Evolutionary conservation across 2,329 filamentous ascomycete species (phyloP), one percentile per base, ranked within the genome.

Genomic region (Cladosporium sp.): DNA sequence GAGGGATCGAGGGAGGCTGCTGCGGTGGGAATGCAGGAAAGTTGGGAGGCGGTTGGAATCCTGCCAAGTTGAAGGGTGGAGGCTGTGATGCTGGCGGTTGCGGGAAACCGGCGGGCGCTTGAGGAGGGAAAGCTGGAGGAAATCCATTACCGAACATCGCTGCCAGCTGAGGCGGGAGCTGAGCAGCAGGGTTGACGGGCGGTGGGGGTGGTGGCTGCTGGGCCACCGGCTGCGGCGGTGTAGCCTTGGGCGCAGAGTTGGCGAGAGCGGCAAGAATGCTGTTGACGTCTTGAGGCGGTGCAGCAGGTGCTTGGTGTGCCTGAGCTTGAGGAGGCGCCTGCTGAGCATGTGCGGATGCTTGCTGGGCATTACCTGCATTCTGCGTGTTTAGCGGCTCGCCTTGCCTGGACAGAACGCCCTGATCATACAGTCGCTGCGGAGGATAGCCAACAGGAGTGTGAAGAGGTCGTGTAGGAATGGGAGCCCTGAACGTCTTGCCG

Each of bases 231-330:
- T 57, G 55, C 13, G 62, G 63, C n/a, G 57, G 57, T n/a, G 41
- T 43, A 45, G 57, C 58, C 45, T 54, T 57, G 5, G 59, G 59
- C 33, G 54, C 61, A 28, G 64, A 60, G 43, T 60, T 62, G 13
- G 66, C 64, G 11, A 70, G 61, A 6, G 65, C 64, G 16, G 66
- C 64, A n/a, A 70, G 55, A 33, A 70, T 65, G 54, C 62, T 66
- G 53, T 65, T 64, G 5, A 69, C 64, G 55, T 70, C 66, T 40
- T 61, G 54, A 8, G 59, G 52, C 11, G 62, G 61, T 31, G 61
- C 55, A 42, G 56, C 52, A 32, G 54, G 50, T 19, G 53, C 40
- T 48, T 55, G 53, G 33, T 55, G 43, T 40, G 57, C 54, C n/a
- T 56, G 45, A 14, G 52, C 34, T 10, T 54, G 53, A 13, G 48